Evolutionary conservation across 176 grass and related monocot genomes (phyloP).

Genomic region (Lolium perenne): DNA sequence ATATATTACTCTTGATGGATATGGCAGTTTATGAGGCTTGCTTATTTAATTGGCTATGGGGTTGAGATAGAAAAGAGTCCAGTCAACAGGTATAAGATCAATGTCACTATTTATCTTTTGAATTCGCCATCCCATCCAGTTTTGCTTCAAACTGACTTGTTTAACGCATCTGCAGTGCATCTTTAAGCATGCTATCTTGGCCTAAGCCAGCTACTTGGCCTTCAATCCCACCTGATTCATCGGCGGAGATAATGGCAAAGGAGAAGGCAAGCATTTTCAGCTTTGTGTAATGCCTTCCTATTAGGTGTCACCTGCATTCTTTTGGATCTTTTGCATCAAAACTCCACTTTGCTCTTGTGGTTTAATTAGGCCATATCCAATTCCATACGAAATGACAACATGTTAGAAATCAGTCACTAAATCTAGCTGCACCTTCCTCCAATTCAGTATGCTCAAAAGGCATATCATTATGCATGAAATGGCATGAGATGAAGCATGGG

Average conservation of each 20-base stretch:
- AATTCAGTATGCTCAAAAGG: slow-evolving; percentile 19
- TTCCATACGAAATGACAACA: slow-evolving; percentile 26
- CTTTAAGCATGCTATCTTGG: slow-evolving; percentile 98
- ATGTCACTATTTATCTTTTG: slow-evolving; percentile 29
- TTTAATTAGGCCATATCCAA: slow-evolving; percentile 13
- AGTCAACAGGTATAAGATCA: slow-evolving; percentile 81
- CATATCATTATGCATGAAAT: slow-evolving; percentile 8
- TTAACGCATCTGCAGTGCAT: slow-evolving; percentile 68
- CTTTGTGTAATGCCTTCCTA: slow-evolving; percentile 41
- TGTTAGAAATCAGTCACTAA: slow-evolving; percentile 28
- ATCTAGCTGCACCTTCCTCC: slow-evolving; percentile 19
- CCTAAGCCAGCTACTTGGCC: slow-evolving; percentile 98
- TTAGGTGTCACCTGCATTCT: slow-evolving; percentile 44
- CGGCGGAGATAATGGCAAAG: slow-evolving; percentile 83
- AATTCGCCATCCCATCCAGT: slow-evolving; percentile 23
- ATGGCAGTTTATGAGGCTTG: slow-evolving; percentile 94
- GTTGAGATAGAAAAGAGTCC: slow-evolving; percentile 95
- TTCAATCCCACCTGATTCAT: slow-evolving; percentile 78
- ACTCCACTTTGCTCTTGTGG: slow-evolving; percentile 13
- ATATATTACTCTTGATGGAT: slow-evolving; percentile 42
- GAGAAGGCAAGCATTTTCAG: slow-evolving; percentile 82
- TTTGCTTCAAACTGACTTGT: slow-evolving; percentile 27
- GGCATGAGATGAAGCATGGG: background rate
- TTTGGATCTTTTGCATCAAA: slow-evolving; percentile 38
- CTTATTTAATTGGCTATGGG: slow-evolving; percentile 97